Evolutionary conservation across 2,329 filamentous ascomycete species (phyloP), one percentile per base, ranked within the genome.

Genomic region (Trichoderma oligosporum): DNA sequence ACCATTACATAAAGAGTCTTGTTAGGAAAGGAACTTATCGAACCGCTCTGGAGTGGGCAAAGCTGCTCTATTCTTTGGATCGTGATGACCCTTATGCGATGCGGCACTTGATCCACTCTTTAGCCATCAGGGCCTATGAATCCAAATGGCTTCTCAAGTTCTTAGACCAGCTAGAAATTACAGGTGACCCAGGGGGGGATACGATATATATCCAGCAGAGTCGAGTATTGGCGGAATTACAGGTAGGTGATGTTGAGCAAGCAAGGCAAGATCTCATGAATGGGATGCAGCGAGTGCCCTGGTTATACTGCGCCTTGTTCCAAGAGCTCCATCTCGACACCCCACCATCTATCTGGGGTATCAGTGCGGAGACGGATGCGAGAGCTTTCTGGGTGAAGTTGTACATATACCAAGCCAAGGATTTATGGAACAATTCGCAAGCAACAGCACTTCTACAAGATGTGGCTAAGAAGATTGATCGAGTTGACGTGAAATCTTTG

Each of bases 11-110:
- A 65, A 84, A 83, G 64, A 94, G 90, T 63, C 78, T 99, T 20
- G 81, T 91, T 14, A 86, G 91, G 73, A 93, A 95, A 65, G 91
- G 92, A n/a, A 97, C 93, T 1, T 96, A 91, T 78, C 82, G 91
- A 45, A 97, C 94, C 1, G 91, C 91, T 0, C 84, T 96, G 46
- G 94, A 97, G 71, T 99, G 94, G 92, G 83, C 89, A 6, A 96
- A 94, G 73, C 74, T 97, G 5, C 77, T 97, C 8, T 79, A 95
- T 27, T 83, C 86, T 58, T 73, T 97, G 58, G 84, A 91, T 63
- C 84, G 85, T 46, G 75, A 78, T 4, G 94, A 99, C 68, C 91
- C 91, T 0, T 97, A 96, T 66, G 89, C 84, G 45, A 83, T 96
- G 67, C 81, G 86, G 60, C 82, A 96, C 56, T 81, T 91, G 61